Conservation (phyloP, 805 yeast species). For the Ogataea thermomethanolica region DNA sequence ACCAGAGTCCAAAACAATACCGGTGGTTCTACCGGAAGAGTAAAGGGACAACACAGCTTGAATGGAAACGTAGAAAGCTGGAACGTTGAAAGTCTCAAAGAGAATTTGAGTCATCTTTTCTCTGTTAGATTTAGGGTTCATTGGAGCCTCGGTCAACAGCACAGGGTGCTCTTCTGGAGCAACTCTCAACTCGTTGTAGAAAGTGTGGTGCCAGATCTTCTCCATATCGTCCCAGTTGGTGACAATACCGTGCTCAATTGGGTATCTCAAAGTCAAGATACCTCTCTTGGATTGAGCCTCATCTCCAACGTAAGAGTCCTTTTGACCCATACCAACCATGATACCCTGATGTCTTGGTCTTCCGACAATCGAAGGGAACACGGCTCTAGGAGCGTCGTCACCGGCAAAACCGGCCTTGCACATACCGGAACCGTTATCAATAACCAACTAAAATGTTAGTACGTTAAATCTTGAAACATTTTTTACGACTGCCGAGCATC, state of each 20-base stretch:
- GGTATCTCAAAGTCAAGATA: slow-evolving; percentile 97
- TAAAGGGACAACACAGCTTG: slow-evolving; percentile 98
- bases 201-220: slow-evolving; percentile 99
- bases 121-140: slow-evolving; percentile 99
- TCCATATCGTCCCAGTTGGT: slow-evolving; percentile 99
- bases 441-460: slow-evolving; percentile 54
- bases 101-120: slow-evolving; percentile 99
- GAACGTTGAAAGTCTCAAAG: slow-evolving; percentile 99
- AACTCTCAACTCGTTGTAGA: slow-evolving; percentile 99
- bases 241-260: slow-evolving; percentile 99
- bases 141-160: slow-evolving; percentile 98
- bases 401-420: slow-evolving; percentile 99
- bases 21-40: slow-evolving; percentile 99
- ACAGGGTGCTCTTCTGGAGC: slow-evolving; percentile 99
- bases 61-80: slow-evolving; percentile 98
- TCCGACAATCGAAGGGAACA: slow-evolving; percentile 99
- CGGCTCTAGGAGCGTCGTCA: slow-evolving; percentile 99
- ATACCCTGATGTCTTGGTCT: slow-evolving; percentile 99
- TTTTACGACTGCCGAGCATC: slow-evolving; percentile 1
- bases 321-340: slow-evolving; percentile 99
- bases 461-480: slow-evolving; percentile 2
- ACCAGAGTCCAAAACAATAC: slow-evolving; percentile 99
- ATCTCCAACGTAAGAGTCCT: slow-evolving; percentile 99
- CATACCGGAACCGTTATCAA: slow-evolving; percentile 99
- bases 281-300: slow-evolving; percentile 99